Evolutionary conservation across 371 early-diverging fungal genomes (phyloP), one percentile per base, ranked within the genome.

Genomic region (Polyrhizophydium stewartii): DNA sequence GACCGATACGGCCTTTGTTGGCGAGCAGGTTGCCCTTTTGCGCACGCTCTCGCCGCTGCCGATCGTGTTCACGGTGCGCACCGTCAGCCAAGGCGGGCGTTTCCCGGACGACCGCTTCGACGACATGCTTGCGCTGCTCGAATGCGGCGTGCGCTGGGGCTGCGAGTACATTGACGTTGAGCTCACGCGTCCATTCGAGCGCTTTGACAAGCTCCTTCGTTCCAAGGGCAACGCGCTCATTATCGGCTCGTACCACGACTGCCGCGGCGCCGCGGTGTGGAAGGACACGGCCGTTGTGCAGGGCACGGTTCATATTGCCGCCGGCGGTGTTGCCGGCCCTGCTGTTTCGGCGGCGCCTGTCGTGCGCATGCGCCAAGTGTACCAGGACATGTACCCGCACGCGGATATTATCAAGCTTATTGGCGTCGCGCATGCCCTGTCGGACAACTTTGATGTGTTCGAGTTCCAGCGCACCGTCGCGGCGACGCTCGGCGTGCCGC

Each of bases 91-190:
- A 78, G 96, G 91, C 32, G 97, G 97, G 22, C 80, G 79, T 9
- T 96, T 90, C 78, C 83, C 92, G 12, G 87, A 87, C 46, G 67
- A 72, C 5, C 81, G 84, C n/a, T 74, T 80, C 40, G 62, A 77
- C 1, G 78, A 78, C 27, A 85, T 87, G 83, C 78, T 86, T 41
- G 79, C 79, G 2, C 76, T 95, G 53, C 76, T 93, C 46, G 60
- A 64, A 16, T 72, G 79, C 64, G 97, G 90, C 28, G 63, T 89
- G 30, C 82, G 84, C 56, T 92, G 91, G 90, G 96, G 94, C 24
- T 91, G 92, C 71, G 96, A 96, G 70, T 93, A 92, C 62, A 68
- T 98, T 27, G 98, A 96, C 68, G 83, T 95, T n/a, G 96, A 98
- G 67, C 81, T 93, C 24, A 41, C 60, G 16, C 66, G 58, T 1